Percentiles rank a stretch among this genome's conserved stretches.
These are phyloP conservation scores for Pleurotus ostreatus DNA, from an alignment of 768 basidiomycete genomes.

Conservation along the genomic window DNA sequence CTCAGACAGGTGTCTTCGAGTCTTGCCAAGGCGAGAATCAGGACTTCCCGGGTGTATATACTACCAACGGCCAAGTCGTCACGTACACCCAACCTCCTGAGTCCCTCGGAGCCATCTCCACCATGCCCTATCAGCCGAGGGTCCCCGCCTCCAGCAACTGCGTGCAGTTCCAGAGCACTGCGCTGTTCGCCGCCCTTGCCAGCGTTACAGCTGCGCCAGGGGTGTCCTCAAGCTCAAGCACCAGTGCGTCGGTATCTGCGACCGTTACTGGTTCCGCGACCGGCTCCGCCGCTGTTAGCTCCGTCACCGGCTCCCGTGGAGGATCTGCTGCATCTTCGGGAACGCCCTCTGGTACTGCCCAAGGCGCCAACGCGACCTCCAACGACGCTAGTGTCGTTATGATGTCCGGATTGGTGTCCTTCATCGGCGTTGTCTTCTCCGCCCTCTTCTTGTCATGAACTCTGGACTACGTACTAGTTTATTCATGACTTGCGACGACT, in stretches of 20 bases:
- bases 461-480: not conserved
- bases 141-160: conserved; percentile 13
- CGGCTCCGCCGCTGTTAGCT: not conserved
- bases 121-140: conserved; percentile 11
- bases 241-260: not conserved
- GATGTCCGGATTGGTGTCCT: conserved; percentile 16
- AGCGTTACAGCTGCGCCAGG: not conserved
- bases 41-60: conserved; percentile 35
- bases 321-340: not conserved
- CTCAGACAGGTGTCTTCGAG: conserved; percentile 46
- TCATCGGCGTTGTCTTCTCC: conserved; percentile 15
- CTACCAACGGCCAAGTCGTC: conserved; percentile 17
- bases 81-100: conserved; percentile 14
- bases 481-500: not conserved
- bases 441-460: conserved; percentile 18
- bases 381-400: conserved; percentile 19
- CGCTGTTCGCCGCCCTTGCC: conserved; percentile 7
- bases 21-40: conserved; percentile 50
- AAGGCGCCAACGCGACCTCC: conserved; percentile 5
- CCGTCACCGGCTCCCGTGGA: not conserved
- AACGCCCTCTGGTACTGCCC: conserved; percentile 1
- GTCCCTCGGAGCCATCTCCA: conserved; percentile 6
- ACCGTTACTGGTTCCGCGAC: not conserved
- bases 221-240: not conserved
- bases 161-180: conserved; percentile 8